Evolutionary conservation across 495 filamentous ascomycete genomes (phyloP).

Genomic region (Penicillium antarcticum): DNA sequence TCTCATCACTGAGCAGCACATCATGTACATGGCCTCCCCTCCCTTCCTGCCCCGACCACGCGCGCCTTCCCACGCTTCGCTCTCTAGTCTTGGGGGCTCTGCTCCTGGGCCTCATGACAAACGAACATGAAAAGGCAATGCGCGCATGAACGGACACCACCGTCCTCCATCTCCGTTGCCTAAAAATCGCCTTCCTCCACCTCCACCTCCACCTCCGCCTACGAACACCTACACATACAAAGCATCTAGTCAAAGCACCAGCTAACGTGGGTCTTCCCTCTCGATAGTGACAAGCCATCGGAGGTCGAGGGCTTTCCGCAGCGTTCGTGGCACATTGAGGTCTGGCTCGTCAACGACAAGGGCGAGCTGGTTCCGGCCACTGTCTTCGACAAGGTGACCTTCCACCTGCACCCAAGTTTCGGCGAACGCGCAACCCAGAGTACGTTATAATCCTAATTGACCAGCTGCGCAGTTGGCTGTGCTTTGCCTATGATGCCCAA

Average conservation of each 20-base stretch:
- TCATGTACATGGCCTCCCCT: slow-evolving; percentile 62
- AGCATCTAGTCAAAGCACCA: background rate
- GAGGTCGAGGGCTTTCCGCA: slow-evolving; percentile 86
- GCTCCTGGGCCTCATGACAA: no score
- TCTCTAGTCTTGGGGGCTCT: background rate
- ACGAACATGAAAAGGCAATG: no score
- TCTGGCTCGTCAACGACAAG: slow-evolving; percentile 57
- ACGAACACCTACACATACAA: slow-evolving; percentile 7
- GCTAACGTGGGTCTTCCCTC: slow-evolving; percentile 9
- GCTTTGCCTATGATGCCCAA: no score
- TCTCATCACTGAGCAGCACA: slow-evolving; percentile 85
- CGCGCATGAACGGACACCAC: no score
- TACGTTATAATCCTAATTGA: slow-evolving; percentile 41
- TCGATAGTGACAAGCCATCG: slow-evolving; percentile 58
- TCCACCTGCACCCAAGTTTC: slow-evolving; percentile 92
- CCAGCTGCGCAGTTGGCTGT: background rate
- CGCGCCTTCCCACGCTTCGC: slow-evolving; percentile 2
- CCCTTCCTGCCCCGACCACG: slow-evolving; percentile 5
- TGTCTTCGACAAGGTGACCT: slow-evolving; percentile 86
- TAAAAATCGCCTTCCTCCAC: background rate
- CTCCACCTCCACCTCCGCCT: background rate
- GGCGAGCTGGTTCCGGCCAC: slow-evolving; percentile 70
- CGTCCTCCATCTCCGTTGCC: no score
- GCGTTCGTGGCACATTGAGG: slow-evolving; percentile 65
- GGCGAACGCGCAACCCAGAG: slow-evolving; percentile 73